Percentiles rank a stretch among this genome's conserved stretches.
Evolutionary conservation across 1,139 yeast species (phyloP).

Genomic region (Magnusiomyces ingens): DNA sequence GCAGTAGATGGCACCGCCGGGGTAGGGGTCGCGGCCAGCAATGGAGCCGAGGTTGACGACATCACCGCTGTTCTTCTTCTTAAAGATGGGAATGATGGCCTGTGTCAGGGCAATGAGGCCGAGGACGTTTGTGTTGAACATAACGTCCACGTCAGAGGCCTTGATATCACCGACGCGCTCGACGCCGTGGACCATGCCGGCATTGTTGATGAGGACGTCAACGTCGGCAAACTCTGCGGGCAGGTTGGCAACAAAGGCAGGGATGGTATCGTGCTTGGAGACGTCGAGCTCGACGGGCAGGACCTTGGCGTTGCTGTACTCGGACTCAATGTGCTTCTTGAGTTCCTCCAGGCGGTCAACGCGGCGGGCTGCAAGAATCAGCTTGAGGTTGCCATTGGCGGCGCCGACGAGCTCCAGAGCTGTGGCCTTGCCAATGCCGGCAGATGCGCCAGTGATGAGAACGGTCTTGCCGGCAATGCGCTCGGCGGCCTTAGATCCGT

Average conservation of each 20-base stretch:
- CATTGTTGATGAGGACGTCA: conserved; percentile 65
- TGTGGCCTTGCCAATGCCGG: conserved; percentile 75
- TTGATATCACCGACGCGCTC: conserved; percentile 56
- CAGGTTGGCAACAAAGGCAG: conserved; percentile 43
- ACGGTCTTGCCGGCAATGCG: conserved; percentile 56
- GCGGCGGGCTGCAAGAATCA: conserved; percentile 67
- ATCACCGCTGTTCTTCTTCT: conserved; percentile 58
- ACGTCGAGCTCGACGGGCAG: conserved; percentile 56
- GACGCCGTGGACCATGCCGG: conserved; percentile 72
- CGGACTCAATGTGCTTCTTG: conserved; percentile 39
- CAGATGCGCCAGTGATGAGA: conserved; percentile 69
- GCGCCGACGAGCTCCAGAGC: conserved; percentile 68
- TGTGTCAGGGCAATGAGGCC: conserved; percentile 70
- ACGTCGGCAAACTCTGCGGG: conserved; percentile 34
- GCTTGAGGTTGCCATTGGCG: conserved; percentile 56
- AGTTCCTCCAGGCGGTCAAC: conserved; percentile 41
- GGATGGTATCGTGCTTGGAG: conserved; percentile 39
- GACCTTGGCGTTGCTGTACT: conserved; percentile 36
- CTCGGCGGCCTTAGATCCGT: conserved; percentile 50
- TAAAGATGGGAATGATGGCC: conserved; percentile 43
- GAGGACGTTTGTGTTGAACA: conserved; percentile 66
- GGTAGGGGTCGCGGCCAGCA: conserved; percentile 84
- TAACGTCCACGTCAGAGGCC: conserved; percentile 50
- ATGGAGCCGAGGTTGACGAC: conserved; percentile 79
- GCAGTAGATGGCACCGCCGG: conserved; percentile 81